Base-by-base conservation (phyloP, 2,329 filamentous ascomycete genomes). In the Paecilomyces variotii region DNA sequence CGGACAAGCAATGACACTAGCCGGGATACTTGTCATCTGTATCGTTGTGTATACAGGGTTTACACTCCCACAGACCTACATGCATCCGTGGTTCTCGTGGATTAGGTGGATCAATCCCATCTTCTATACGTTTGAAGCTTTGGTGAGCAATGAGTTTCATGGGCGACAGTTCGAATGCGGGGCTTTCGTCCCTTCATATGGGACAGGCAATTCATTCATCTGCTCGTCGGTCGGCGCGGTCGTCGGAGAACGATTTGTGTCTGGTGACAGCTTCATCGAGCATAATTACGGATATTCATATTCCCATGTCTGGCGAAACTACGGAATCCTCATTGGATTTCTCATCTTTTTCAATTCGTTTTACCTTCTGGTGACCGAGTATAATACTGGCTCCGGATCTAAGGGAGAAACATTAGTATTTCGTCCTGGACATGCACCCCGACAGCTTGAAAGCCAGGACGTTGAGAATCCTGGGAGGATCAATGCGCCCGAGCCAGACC, bases 61-160 rank as follows among this genome's bases (percentile, higher is more conserved):
- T 62, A 72, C 72, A 1, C 73, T 79, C 10, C 76, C 77, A 1
- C 70, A 70, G 0, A 67, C 65, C 11, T 68, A 93, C 73, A 94
- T 91, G 88, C 81, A 88, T 6, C 83, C 78, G 1, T 96, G 90
- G 90, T 89, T 88, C 65, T 81, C 85, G 60, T 96, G 91, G 91
- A 84, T 95, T 61, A 88, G 88, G 70, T 93, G 90, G 70, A 77
- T 94, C 49, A 87, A 95, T 61, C 89, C 90, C 1, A 82, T 95
- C 10, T 85, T 84, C 1, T 95, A 95, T 63, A 85, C 85, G 0
- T 96, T 95, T 67, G 90, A 95, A 71, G 79, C 85, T 0, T 79
- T 95, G 27, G 87, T 93, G 81, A 82, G 89, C 62, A 95, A 95
- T 73, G 91, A 96, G 72, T 96, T 96, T 65, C 74, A 85, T 64